These are phyloP conservation scores for Rhododendron henanense DNA, from an alignment of 148 eudicot species.

Conservation along the genomic window DNA sequence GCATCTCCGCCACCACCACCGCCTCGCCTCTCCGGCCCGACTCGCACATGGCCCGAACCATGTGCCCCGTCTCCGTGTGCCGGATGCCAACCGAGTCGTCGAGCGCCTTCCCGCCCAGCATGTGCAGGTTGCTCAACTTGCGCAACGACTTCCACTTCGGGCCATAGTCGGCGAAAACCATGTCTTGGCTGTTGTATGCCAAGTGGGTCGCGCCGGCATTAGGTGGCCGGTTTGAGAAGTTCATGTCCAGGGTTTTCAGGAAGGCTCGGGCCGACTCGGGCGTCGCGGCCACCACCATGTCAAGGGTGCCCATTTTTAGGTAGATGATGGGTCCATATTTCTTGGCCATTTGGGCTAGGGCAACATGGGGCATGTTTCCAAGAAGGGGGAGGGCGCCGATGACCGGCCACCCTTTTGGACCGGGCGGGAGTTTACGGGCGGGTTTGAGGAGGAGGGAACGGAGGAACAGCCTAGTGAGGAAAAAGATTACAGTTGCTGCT, in stretches of 20 bases:
- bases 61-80: slow-evolving; percentile 1
- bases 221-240: slow-evolving; percentile 26
- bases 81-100: slow-evolving; percentile 17
- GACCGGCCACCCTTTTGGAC: too few species aligned
- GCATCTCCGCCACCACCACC: slow-evolving; percentile 22
- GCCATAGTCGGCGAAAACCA: slow-evolving; percentile 24
- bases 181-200: slow-evolving; percentile 28
- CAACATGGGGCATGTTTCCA: too few species aligned
- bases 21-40: slow-evolving; percentile 1
- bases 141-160: slow-evolving; percentile 25
- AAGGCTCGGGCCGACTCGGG: too few species aligned
- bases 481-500: too few species aligned
- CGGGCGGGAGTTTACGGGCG: too few species aligned
- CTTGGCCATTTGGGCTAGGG: too few species aligned
- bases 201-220: slow-evolving; percentile 21
- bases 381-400: too few species aligned
- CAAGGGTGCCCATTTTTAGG: too few species aligned
- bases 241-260: slow-evolving; percentile 22
- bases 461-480: too few species aligned
- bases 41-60: slow-evolving; percentile 13
- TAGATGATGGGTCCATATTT: too few species aligned
- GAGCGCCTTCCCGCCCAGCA: slow-evolving; percentile 27
- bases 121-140: slow-evolving; percentile 22
- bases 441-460: too few species aligned
- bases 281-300: too few species aligned